Evolutionary conservation across 2,329 filamentous ascomycete genomes (phyloP).

Genomic region (Sporothrix euskadiensis): DNA sequence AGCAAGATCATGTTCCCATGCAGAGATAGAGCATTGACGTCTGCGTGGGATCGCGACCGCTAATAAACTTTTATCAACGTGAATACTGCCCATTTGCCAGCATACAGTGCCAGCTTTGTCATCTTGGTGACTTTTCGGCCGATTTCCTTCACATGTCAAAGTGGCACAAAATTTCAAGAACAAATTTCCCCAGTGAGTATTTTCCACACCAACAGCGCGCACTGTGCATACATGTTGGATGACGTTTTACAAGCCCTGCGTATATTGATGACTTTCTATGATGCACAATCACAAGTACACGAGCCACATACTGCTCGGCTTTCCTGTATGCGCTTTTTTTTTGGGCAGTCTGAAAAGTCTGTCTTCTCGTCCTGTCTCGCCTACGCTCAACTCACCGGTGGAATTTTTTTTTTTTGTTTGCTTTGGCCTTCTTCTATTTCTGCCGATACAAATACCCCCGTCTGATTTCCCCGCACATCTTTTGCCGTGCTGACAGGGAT

Average conservation of each 20-base stretch:
- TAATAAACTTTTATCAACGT: not conserved
- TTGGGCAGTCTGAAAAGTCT: too few relatives aligned
- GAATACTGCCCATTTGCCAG: not conserved
- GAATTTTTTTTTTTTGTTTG: not conserved
- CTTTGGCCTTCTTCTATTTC: not conserved
- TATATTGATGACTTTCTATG: not conserved
- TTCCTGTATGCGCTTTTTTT: not conserved
- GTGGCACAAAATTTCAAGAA: not conserved
- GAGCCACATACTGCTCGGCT: not conserved
- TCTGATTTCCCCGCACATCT: conserved; percentile 9
- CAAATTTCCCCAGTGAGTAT: not conserved
- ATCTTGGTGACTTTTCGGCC: not conserved
- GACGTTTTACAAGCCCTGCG: not conserved
- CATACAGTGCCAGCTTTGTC: not conserved
- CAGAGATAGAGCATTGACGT: not conserved
- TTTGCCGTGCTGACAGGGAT: not conserved
- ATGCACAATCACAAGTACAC: not conserved
- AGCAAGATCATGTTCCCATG: not conserved
- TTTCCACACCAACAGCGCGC: not conserved
- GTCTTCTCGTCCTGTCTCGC: too few relatives aligned
- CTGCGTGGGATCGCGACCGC: not conserved
- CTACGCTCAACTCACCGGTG: too few relatives aligned
- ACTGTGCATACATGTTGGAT: not conserved
- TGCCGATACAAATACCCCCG: conserved; percentile 5
- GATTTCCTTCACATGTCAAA: not conserved